Conservation (phyloP, 169 alveolate species). For the Cystoisospora suis region DNA sequence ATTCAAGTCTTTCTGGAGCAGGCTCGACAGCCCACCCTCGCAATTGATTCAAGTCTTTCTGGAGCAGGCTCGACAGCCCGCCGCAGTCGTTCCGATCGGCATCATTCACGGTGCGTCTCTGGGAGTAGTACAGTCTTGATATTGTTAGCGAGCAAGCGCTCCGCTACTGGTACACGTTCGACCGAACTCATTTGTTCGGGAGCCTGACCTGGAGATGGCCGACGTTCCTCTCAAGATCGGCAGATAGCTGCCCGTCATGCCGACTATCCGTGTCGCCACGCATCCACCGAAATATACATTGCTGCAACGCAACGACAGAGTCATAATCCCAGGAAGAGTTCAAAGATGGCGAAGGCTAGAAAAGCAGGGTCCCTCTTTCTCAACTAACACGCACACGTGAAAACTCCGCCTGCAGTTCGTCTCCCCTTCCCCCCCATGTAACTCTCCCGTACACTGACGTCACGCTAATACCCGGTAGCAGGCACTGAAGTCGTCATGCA, state of each 20-base stretch:
- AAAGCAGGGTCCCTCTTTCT: no score
- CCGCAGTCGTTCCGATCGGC: not conserved
- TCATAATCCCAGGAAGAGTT: not conserved
- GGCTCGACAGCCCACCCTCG: not conserved
- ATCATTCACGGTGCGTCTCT: not conserved
- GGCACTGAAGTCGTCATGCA: no score
- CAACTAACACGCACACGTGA: no score
- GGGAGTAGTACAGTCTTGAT: not conserved
- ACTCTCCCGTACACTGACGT: no score
- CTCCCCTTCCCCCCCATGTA: no score
- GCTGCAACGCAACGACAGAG: slow-evolving; percentile 34
- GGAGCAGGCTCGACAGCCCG: not conserved
- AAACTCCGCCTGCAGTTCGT: no score
- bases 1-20: not conserved
- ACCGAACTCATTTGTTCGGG: slow-evolving; percentile 30
- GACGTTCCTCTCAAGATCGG: slow-evolving; percentile 40
- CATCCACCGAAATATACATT: slow-evolving; percentile 53
- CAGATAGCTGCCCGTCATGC: slow-evolving; percentile 15
- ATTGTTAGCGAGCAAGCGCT: not conserved
- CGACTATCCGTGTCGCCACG: slow-evolving; percentile 45
- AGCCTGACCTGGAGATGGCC: slow-evolving; percentile 48
- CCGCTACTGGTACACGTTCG: not conserved
- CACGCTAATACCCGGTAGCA: no score
- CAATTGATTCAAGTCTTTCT: not conserved
- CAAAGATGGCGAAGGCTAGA: not conserved